Percentiles rank a stretch among this genome's conserved stretches.
Conservation (phyloP, 2,329 filamentous ascomycete species). For the Monosporascus sp. region DNA sequence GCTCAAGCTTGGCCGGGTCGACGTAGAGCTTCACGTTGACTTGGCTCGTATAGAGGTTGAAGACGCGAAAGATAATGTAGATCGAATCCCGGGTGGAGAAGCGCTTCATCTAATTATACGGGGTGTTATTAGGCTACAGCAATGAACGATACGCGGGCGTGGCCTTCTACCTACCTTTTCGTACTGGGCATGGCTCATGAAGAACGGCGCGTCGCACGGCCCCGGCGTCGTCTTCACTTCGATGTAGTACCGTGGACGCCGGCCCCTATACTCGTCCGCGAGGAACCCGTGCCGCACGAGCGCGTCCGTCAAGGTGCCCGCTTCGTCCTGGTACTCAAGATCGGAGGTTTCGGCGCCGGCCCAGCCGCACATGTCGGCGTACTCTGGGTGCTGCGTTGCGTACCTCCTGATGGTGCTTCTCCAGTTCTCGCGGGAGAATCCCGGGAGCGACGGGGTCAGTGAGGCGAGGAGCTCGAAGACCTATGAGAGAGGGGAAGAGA, state of each 20-base stretch:
- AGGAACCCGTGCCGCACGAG: conserved; percentile 32
- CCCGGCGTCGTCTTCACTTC: conserved; percentile 47
- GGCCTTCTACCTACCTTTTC: conserved; percentile 27
- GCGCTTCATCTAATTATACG: neutral
- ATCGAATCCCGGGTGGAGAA: conserved; percentile 2
- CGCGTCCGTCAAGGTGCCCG: conserved; percentile 27
- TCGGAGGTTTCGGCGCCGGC: conserved; percentile 40
- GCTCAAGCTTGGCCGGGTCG: conserved; percentile 7
- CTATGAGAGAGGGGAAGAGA: conserved; percentile 18
- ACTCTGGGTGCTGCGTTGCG: conserved; percentile 34
- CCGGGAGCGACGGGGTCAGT: conserved; percentile 22
- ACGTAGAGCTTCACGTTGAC: conserved; percentile 13
- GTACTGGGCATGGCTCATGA: conserved; percentile 42
- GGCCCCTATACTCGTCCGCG: conserved; percentile 18
- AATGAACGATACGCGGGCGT: neutral
- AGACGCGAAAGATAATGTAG: conserved; percentile 18
- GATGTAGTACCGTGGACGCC: conserved; percentile 37
- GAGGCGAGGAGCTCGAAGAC: conserved; percentile 36
- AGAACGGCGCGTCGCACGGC: conserved; percentile 36
- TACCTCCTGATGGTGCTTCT: conserved; percentile 41
- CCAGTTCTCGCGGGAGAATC: conserved; percentile 40
- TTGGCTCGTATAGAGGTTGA: conserved; percentile 7
- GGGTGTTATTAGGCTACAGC: neutral
- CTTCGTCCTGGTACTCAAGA: conserved; percentile 37
- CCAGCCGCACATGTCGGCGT: conserved; percentile 36